Evolutionary conservation across 2,329 filamentous ascomycete genomes (phyloP).

Genomic region (Chaetoscypha palmicola): DNA sequence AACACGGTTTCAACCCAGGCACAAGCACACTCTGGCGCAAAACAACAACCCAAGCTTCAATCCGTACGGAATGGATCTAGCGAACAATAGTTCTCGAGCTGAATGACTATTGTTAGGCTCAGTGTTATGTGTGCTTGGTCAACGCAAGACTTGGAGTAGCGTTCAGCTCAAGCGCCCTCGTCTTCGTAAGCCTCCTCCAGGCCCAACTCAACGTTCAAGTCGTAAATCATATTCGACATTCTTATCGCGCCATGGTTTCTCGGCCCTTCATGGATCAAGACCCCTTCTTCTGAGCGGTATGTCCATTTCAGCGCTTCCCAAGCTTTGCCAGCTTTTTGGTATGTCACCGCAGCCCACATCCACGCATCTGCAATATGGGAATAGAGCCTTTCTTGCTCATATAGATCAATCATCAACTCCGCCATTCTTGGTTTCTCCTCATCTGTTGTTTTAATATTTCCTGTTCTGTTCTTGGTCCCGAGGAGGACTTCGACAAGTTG

Average conservation of each 20-base stretch:
- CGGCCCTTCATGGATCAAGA: conserved; percentile 8
- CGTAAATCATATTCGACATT: conserved; percentile 6
- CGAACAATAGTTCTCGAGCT: too few species aligned
- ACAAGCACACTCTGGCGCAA: too few species aligned
- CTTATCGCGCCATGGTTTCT: conserved; percentile 1
- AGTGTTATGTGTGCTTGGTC: too few species aligned
- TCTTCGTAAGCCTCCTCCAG: conserved; percentile 5
- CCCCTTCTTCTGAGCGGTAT: conserved; percentile 9
- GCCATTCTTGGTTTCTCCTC: conserved; percentile 18
- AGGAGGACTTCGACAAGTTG: conserved; percentile 23
- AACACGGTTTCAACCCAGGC: too few species aligned
- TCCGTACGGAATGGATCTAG: too few species aligned
- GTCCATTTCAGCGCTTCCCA: conserved; percentile 9
- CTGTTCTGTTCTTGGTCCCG: conserved; percentile 6
- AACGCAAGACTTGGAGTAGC: not conserved
- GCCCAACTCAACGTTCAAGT: conserved; percentile 1
- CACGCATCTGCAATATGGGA: conserved; percentile 30
- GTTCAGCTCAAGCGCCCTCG: not conserved
- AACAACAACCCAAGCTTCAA: too few species aligned
- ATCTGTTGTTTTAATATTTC: conserved; percentile 12
- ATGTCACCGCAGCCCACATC: conserved; percentile 34
- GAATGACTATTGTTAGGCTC: too few species aligned
- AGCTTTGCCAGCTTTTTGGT: conserved; percentile 29
- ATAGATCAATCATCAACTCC: conserved; percentile 33
- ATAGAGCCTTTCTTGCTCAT: conserved; percentile 32